These are phyloP conservation scores for Allantophomopsis lycopodina DNA, from an alignment of 2,329 filamentous ascomycete species.

Conservation along the genomic window DNA sequence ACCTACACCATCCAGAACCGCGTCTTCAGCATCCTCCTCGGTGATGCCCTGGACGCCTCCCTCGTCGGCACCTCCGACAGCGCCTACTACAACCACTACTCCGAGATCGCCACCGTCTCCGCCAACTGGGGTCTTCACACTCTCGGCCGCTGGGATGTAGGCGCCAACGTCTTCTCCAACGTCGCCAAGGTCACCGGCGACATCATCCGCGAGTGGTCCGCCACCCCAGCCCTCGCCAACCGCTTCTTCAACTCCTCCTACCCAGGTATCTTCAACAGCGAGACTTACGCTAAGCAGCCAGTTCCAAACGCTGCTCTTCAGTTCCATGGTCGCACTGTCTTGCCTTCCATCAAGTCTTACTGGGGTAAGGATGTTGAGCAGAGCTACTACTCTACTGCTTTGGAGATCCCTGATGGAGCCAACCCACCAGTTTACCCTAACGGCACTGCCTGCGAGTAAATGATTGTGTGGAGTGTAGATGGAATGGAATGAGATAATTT, in stretches of 20 bases:
- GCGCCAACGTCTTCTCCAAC: constrained; percentile 52
- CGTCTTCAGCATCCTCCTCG: constrained; percentile 58
- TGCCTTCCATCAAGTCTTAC: constrained; percentile 13
- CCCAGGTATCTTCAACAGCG: constrained; percentile 21
- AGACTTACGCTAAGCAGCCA: constrained; percentile 18
- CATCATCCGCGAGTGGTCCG: constrained; percentile 15
- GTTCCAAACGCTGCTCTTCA: constrained; percentile 17
- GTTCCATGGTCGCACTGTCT: constrained; percentile 14
- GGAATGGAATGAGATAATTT: too few species aligned
- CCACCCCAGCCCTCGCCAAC: constrained; percentile 14
- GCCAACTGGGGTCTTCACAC: constrained; percentile 57
- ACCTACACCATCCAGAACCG: constrained; percentile 54
- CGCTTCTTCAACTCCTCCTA: constrained; percentile 30
- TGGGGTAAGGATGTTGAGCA: constrained; percentile 13
- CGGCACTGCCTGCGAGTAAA: too few species aligned
- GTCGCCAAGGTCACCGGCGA: constrained; percentile 50
- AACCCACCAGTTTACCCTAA: constrained; percentile 9
- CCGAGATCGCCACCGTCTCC: constrained; percentile 47
- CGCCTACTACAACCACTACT: constrained; percentile 64
- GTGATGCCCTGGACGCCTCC: constrained; percentile 54
- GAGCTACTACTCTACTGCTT: constrained; percentile 14
- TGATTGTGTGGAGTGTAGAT: too few species aligned
- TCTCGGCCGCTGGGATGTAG: constrained; percentile 59
- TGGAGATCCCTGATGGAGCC: constrained; percentile 17
- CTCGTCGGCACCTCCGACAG: constrained; percentile 54